These are phyloP conservation scores for Yamadazyma conglobata DNA, from an alignment of 1,139 yeast genomes.

Conservation along the genomic window DNA sequence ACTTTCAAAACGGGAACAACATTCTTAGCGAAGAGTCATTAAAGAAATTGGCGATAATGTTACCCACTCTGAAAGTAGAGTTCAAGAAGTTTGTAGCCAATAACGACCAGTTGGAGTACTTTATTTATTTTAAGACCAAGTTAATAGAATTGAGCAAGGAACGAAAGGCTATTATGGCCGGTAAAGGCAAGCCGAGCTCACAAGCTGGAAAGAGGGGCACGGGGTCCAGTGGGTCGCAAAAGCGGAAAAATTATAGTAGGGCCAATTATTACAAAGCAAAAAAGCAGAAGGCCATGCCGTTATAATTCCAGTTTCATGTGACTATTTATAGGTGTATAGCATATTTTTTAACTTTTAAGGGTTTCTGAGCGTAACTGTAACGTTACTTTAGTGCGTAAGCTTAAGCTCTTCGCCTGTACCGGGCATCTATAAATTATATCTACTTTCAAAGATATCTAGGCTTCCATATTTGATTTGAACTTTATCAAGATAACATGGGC, in stretches of 20 bases:
- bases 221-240: conserved; percentile 2
- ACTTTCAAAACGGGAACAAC: conserved; percentile 34
- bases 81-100: conserved; percentile 43
- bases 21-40: conserved; percentile 49
- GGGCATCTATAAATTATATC: too few species aligned
- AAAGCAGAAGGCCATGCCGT: conserved; percentile 8
- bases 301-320: too few species aligned
- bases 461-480: too few species aligned
- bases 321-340: too few species aligned
- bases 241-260: not conserved
- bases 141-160: conserved; percentile 33
- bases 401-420: too few species aligned
- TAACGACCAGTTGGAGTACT: conserved; percentile 40
- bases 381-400: too few species aligned
- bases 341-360: too few species aligned
- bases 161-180: conserved; percentile 1
- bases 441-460: too few species aligned
- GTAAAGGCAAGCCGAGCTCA: not conserved
- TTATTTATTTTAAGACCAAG: conserved; percentile 43
- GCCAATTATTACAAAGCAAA: conserved; percentile 1
- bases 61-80: conserved; percentile 55
- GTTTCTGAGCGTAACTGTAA: too few species aligned
- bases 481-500: too few species aligned
- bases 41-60: conserved; percentile 49
- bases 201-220: not conserved